Evolutionary conservation across 2,329 filamentous ascomycete genomes (phyloP).

Genomic region (Ceratocystis cacaofunesta): DNA sequence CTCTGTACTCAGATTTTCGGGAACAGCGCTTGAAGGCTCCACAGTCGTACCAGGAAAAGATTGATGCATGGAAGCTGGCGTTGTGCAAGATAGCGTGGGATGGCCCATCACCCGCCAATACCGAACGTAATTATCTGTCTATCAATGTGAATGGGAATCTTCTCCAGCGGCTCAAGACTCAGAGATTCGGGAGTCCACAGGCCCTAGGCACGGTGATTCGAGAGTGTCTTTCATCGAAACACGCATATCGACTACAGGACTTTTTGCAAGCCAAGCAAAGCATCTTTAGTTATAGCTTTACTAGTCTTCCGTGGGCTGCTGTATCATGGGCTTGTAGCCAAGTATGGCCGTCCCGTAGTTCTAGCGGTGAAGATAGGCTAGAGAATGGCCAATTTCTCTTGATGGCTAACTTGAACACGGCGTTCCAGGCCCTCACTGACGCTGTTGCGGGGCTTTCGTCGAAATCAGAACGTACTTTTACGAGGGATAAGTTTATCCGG

Average conservation of each 20-base stretch:
- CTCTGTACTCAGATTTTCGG: conserved; percentile 77
- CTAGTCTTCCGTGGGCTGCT: conserved; percentile 53
- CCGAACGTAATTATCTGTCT: conserved; percentile 34
- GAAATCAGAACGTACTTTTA: conserved; percentile 52
- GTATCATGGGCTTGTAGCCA: conserved; percentile 62
- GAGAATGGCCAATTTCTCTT: conserved; percentile 51
- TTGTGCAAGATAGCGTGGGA: conserved; percentile 53
- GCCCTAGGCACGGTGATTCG: conserved; percentile 63
- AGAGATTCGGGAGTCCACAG: conserved; percentile 66
- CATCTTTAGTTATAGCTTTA: conserved; percentile 55
- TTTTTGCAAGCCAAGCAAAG: conserved; percentile 53
- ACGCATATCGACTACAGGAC: conserved; percentile 54
- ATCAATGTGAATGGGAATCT: conserved; percentile 48
- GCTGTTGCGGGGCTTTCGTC: conserved; percentile 30
- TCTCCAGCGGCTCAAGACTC: conserved; percentile 54
- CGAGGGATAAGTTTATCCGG: conserved; percentile 47
- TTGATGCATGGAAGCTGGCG: conserved; percentile 62
- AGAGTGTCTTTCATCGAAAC: conserved; percentile 55
- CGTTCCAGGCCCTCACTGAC: conserved; percentile 39
- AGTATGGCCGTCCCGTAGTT: conserved; percentile 43
- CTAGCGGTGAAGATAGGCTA: conserved; percentile 38
- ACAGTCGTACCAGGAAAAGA: conserved; percentile 70
- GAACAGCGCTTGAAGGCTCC: conserved; percentile 61
- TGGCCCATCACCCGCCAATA: conserved; percentile 36
- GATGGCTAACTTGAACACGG: conserved; percentile 45